These are phyloP conservation scores for Silene latifolia DNA, from an alignment of 148 eudicot species.

Conservation along the genomic window DNA sequence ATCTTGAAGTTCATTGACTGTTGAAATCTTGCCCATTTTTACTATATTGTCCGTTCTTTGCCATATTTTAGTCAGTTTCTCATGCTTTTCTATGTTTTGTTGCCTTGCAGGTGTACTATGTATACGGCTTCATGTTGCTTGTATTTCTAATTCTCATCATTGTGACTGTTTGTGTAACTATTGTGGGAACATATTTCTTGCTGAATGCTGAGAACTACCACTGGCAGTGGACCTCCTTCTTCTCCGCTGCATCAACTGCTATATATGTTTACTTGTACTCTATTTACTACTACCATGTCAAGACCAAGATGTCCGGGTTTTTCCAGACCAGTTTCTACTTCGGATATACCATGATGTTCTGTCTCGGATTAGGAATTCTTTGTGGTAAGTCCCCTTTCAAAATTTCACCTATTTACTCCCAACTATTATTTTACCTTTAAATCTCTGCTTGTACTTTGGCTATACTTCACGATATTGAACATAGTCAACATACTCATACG, in stretches of 20 bases:
- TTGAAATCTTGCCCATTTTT: no score
- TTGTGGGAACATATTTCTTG: constrained; percentile 95
- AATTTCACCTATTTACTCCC: neutral
- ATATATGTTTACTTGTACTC: constrained; percentile 86
- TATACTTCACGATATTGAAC: no score
- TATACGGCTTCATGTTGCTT: constrained; percentile 87
- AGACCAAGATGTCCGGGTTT: constrained; percentile 96
- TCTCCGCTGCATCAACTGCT: constrained; percentile 85
- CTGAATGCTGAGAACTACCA: constrained; percentile 96
- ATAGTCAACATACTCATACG: no score
- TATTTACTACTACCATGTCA: constrained; percentile 75
- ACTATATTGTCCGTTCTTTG: no score
- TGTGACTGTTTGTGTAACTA: constrained; percentile 89
- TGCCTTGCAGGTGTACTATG: constrained; percentile 79
- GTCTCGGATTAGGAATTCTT: constrained; percentile 78
- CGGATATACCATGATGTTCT: constrained; percentile 81
- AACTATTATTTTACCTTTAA: no score
- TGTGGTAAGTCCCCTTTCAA: constrained; percentile 51
- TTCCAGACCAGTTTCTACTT: constrained; percentile 99
- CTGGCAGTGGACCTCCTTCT: constrained; percentile 97
- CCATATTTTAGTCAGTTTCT: neutral
- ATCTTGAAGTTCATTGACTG: no score
- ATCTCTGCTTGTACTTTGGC: no score
- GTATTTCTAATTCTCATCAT: constrained; percentile 81
- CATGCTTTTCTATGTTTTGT: constrained; percentile 10